Evolutionary conservation across 192 early-diverging fungal species (phyloP).

Genomic region (Umbelopsis sp.): DNA sequence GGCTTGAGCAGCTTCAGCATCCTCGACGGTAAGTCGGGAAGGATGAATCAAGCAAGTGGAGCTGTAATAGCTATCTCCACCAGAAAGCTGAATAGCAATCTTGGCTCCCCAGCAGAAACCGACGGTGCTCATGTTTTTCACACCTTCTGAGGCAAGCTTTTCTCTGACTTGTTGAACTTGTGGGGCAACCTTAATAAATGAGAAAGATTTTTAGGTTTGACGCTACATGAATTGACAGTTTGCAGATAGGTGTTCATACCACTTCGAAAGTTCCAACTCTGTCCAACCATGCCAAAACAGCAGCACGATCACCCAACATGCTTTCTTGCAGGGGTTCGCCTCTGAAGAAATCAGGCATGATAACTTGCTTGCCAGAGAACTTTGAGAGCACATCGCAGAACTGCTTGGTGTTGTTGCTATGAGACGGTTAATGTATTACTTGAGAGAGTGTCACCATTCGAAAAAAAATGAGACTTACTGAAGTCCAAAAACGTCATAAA

Average conservation of each 20-base stretch:
- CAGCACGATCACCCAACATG: constrained; percentile 36
- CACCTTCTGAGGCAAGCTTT: constrained; percentile 45
- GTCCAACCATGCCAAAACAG: constrained; percentile 41
- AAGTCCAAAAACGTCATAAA: constrained; percentile 72
- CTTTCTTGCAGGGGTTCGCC: constrained; percentile 44
- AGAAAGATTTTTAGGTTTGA: too few species aligned
- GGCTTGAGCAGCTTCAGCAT: constrained; percentile 52
- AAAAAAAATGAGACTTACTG: constrained; percentile 30
- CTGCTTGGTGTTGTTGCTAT: constrained; percentile 62
- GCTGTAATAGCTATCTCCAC: constrained; percentile 45
- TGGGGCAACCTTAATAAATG: not conserved
- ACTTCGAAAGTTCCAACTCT: constrained; percentile 14
- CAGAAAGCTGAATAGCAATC: constrained; percentile 50
- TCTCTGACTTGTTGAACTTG: constrained; percentile 18
- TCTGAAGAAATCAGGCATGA: constrained; percentile 66
- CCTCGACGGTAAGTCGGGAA: constrained; percentile 48
- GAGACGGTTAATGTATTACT: not conserved
- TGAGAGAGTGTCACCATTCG: not conserved
- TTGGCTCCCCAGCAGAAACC: constrained; percentile 78
- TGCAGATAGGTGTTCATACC: too few species aligned
- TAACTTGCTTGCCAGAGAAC: constrained; percentile 56
- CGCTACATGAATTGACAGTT: not conserved
- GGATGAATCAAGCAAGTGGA: constrained; percentile 65
- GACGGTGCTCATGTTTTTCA: constrained; percentile 48
- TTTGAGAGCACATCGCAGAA: constrained; percentile 57